Percentiles rank a stretch among this genome's conserved stretches.
These are phyloP conservation scores for Camelina neglecta DNA, from an alignment of 345 rosid species.

Conservation along the genomic window DNA sequence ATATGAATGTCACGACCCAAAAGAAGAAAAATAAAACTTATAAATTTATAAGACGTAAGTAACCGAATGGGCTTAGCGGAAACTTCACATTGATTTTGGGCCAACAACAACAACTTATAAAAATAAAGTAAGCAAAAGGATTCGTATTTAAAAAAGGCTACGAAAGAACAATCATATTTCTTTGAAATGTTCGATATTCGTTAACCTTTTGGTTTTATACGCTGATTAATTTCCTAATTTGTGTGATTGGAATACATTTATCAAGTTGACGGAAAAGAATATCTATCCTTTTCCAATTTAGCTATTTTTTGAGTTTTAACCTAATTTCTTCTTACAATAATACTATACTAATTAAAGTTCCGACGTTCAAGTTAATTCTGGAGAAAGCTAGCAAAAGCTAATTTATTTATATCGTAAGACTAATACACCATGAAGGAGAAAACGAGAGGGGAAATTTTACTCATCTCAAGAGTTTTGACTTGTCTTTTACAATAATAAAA, in stretches of 20 bases:
- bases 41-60: background rate
- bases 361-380: background rate
- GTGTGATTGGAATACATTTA: background rate
- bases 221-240: background rate
- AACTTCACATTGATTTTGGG: background rate
- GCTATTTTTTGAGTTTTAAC: no score
- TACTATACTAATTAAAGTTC: no score
- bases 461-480: slow-evolving; percentile 2
- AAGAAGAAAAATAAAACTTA: no score
- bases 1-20: no score
- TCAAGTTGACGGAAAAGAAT: background rate
- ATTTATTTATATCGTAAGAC: background rate
- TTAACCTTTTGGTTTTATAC: background rate
- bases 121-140: background rate
- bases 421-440: background rate
- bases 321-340: background rate
- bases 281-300: background rate
- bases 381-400: slow-evolving; percentile 1
- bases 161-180: background rate
- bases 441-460: background rate
- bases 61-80: background rate
- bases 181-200: background rate
- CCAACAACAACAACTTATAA: background rate
- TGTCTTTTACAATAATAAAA: background rate
- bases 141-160: background rate